Conservation (phyloP, 75 land plant genomes). For the Larix kaempferi region DNA sequence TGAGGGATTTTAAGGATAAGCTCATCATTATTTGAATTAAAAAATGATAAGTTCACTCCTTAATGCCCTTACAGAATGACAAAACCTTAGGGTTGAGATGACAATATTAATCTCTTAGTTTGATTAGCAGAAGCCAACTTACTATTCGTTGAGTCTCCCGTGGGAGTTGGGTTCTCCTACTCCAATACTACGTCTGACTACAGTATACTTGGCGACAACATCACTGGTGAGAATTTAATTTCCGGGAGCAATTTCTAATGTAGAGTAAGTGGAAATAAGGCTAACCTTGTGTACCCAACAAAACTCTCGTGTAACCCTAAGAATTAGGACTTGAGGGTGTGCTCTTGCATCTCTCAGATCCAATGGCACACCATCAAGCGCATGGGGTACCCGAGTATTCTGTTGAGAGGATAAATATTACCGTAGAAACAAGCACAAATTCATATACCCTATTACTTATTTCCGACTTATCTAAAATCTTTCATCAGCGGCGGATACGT, state of each 20-base stretch:
- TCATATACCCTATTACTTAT: background rate
- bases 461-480: too few species aligned
- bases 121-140: slow-evolving; percentile 5
- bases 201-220: slow-evolving; percentile 1
- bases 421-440: background rate
- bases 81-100: background rate
- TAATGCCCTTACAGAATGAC: too few species aligned
- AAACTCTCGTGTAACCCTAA: too few species aligned
- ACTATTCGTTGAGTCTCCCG: slow-evolving; percentile 7
- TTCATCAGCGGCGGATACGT: slow-evolving; percentile 65
- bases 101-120: background rate
- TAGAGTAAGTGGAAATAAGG: too few species aligned
- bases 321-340: too few species aligned
- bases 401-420: too few species aligned
- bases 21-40: background rate
- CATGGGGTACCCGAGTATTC: too few species aligned
- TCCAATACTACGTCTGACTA: slow-evolving; percentile 3
- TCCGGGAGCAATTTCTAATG: background rate
- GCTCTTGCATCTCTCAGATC: too few species aligned
- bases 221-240: background rate
- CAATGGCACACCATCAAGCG: too few species aligned
- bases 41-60: background rate
- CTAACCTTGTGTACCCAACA: too few species aligned
- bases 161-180: slow-evolving; percentile 10
- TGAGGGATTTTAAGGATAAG: background rate